Percentiles rank a stretch among this genome's conserved stretches.
phyloP scores from a whole-genome alignment of 208 protist species.

The Trypanosoma boissoni region DNA sequence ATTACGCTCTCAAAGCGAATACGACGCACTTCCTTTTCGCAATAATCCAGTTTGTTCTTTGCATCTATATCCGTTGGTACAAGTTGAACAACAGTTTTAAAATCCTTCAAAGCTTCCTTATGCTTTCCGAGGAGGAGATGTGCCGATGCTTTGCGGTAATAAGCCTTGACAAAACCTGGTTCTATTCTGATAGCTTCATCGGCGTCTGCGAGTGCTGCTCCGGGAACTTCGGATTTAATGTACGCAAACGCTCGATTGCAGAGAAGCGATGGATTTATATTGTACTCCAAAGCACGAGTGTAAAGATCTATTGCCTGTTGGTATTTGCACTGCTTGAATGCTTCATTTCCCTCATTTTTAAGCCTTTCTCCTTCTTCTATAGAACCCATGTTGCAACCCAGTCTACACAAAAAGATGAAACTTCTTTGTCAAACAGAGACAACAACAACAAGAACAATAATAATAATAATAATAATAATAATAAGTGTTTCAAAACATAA shows the following conservation, averaged over 20 bases:
- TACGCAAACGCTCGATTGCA: conserved; percentile 95
- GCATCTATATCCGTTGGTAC: conserved; percentile 91
- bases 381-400: conserved; percentile 7
- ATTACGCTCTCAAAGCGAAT: conserved; percentile 96
- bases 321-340: conserved; percentile 87
- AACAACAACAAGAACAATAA: background rate
- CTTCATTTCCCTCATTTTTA: conserved; percentile 81
- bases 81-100: conserved; percentile 87
- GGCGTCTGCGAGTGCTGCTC: conserved; percentile 92
- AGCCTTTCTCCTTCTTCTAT: conserved; percentile 56
- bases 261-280: conserved; percentile 79
- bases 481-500: conserved; percentile 6
- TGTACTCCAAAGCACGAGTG: conserved; percentile 82
- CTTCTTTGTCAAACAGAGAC: background rate
- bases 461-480: conserved; percentile 8
- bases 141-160: conserved; percentile 96
- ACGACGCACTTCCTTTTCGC: conserved; percentile 91
- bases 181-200: conserved; percentile 91
- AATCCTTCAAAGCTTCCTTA: conserved; percentile 94
- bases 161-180: conserved; percentile 94
- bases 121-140: conserved; percentile 94
- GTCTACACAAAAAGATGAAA: conserved; percentile 20
- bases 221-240: conserved; percentile 90
- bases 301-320: conserved; percentile 91
- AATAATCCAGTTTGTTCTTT: conserved; percentile 87